A percentile compares a stretch with the other conserved stretches of the same genome.
These are phyloP conservation scores for Fusarium pseudocircinatum DNA, from an alignment of 2,329 filamentous ascomycete genomes.

Conservation along the genomic window DNA sequence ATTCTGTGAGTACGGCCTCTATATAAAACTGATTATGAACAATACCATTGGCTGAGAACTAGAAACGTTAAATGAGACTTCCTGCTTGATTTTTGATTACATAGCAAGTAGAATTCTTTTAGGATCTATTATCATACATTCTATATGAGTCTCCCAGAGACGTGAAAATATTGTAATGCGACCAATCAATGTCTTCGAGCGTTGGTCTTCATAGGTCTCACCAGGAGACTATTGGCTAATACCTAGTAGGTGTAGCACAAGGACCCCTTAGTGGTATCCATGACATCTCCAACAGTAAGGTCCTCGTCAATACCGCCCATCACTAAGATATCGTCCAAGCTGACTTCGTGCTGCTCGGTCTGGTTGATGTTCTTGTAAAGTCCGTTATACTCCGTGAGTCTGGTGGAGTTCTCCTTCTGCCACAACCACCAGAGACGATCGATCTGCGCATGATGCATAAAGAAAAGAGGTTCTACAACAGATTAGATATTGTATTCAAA, in stretches of 20 bases:
- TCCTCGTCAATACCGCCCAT: background rate
- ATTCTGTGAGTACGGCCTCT: too few species aligned
- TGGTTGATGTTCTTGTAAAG: background rate
- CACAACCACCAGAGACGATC: slow-evolving; percentile 10
- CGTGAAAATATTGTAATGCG: background rate
- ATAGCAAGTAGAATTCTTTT: too few species aligned
- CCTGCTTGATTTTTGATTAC: too few species aligned
- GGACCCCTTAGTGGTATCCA: background rate
- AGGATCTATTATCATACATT: background rate
- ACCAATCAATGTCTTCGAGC: background rate
- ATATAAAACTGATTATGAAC: background rate
- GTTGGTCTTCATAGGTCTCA: background rate
- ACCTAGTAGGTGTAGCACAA: slow-evolving; percentile 4
- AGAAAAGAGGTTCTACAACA: slow-evolving; percentile 6
- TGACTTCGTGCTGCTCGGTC: background rate
- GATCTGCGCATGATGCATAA: slow-evolving; percentile 5
- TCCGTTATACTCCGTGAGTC: background rate
- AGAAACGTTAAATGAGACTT: too few species aligned
- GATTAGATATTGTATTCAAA: too few species aligned
- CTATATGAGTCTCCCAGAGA: background rate
- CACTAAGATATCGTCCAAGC: background rate
- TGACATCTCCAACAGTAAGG: slow-evolving; percentile 1
- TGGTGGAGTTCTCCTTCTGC: background rate
- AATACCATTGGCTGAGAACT: background rate
- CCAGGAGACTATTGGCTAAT: fast-evolving